A percentile compares a stretch with the other conserved stretches of the same genome.
phyloP scores from a whole-genome alignment of 768 basidiomycete genomes.

The Mycena polygramma region DNA sequence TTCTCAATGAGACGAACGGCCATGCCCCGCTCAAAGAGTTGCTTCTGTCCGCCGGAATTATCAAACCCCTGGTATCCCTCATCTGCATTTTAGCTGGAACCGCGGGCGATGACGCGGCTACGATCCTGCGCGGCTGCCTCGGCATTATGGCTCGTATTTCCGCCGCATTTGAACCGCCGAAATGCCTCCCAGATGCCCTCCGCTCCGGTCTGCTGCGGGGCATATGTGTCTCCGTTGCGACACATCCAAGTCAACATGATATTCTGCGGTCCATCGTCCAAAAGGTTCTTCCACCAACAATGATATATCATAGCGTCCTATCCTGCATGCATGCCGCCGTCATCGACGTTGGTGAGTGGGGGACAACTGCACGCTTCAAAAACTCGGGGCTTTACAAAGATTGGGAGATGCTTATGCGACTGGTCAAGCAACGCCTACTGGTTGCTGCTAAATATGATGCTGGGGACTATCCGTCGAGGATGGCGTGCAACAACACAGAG shows the following conservation, averaged over 20 bases:
- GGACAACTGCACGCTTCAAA: not conserved
- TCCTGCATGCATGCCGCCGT: not conserved
- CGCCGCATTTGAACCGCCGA: too few species aligned
- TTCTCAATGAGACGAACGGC: not conserved
- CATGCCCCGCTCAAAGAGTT: too few species aligned
- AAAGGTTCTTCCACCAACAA: not conserved
- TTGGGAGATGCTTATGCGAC: not conserved
- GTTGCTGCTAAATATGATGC: not conserved
- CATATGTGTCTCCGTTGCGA: not conserved
- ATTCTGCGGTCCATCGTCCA: not conserved
- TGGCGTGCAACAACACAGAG: not conserved
- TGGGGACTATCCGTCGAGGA: not conserved
- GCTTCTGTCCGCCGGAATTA: too few species aligned
- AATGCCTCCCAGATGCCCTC: not conserved
- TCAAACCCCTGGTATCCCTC: too few species aligned
- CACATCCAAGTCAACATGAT: not conserved
- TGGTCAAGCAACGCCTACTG: not conserved
- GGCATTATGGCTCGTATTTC: too few species aligned
- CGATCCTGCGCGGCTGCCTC: too few species aligned
- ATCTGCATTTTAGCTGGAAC: too few species aligned
- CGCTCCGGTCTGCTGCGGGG: not conserved
- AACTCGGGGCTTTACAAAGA: not conserved
- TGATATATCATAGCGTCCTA: conserved; percentile 3
- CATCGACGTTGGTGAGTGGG: not conserved
- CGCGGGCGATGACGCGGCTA: too few species aligned